Base-by-base conservation (phyloP, 768 basidiomycete species). In the Clathrus columnatus region DNA sequence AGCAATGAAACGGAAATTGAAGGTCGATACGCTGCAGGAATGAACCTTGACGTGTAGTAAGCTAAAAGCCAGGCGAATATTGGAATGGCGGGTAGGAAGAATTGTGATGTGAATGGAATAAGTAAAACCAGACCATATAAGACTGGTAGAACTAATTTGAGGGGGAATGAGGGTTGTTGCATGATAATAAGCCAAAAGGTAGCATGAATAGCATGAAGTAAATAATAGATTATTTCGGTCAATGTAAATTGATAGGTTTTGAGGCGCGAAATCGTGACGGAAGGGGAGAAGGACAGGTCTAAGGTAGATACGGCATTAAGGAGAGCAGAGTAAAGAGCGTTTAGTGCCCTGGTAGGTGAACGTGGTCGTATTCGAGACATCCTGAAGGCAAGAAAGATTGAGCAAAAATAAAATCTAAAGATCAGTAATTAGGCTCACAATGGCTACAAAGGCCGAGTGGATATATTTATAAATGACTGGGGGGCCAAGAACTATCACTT, bases 1-100 rank as follows among this genome's bases (percentile, higher is more conserved):
- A 99, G 83, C 8, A 98, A 77, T 29, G 90, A 85, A 60, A 99
- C 95, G 54, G 88, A 92, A 24, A 97, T 89, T 23, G 76, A 70
- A 0, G 96, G 96, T 2, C 96, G 79, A 69, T 79, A 82, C 16
- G 70, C 60, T 6, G 77, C 73, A 0, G 93, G 90, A 53, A 97
- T 89, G 72, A 88, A 97, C 16, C 85, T 79, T 20, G 88, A 88
- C 4, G 85, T 81, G 73, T 87, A 98, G 70, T 83, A 98, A 2
- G 83, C 78, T 57, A 98, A 76, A 23, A 97, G 74, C 82, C 88
- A 98, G 8, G 82, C 75, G 61, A 95, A 83, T 44, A 98, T 71
- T 16, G 94, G 93, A 0, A 82, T 85, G 0, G 91, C 94, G 0
- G 92, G 91, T 36, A 91, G 50, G 72, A 96, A 85, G 72, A 96